Evolutionary conservation across 768 basidiomycete species (phyloP), one percentile per base, ranked within the genome.

Genomic region (Dioszegia crocea): DNA sequence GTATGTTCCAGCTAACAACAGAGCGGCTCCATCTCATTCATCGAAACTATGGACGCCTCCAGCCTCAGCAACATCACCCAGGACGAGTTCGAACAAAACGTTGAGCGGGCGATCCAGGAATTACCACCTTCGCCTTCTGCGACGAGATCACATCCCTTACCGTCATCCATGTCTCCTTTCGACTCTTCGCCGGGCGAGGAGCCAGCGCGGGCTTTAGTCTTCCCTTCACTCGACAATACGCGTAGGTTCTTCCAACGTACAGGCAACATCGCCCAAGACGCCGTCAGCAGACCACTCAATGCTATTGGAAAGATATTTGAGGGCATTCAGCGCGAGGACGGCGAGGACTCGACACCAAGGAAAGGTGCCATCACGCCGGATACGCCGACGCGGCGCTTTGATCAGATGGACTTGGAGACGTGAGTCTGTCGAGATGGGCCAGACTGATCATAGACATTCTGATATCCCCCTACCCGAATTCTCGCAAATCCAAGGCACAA

Each of bases 21-120:
- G 91, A 93, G 88, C 84, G 96, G 91, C 3, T 91, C 96, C 1
- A 89, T 98, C 33, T 89, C 90, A 0, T 99, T 97, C 75, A 92
- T 99, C 62, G 96, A 99, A 78, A 89, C 91, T 0, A 92, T 99
- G 90, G 96, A 98, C 74, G 89, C 93, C 59, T 87, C 91, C 0
- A 88, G 89, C 8, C 79, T 99, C 41, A 94, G 91, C n/a, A 87
- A 89, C 66, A 97, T 98, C 61, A 84, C 88, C 0, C 88, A 91
- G 74, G 87, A 88, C 43, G 91, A 97, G 62, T 99, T 99, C 59
- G 96, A 98, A 54, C 82, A 81, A 21, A 85, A 86, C 60, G 84
- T 86, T n/a, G 85, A 86, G 67, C 64, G 75, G 4, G 84, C 84
- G 1, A 84, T 86, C 23, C 81, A 82, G 59, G 77, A 80, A 9